Conservation (phyloP, 2,329 filamentous ascomycete species). For the Exutisphaerella laricina region DNA sequence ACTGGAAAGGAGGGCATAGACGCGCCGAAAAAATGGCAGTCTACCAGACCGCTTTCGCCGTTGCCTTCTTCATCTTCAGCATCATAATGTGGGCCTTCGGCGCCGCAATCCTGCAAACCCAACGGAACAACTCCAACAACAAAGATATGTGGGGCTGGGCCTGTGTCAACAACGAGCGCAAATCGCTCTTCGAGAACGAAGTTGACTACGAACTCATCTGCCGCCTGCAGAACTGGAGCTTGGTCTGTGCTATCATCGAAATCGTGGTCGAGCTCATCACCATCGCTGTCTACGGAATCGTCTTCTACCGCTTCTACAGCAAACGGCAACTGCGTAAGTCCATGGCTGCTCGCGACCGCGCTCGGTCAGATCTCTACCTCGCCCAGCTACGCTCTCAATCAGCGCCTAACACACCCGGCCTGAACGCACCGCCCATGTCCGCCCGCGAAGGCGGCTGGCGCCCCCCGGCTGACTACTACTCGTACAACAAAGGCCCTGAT, state of each 20-base stretch:
- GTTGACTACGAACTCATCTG: constrained; percentile 88
- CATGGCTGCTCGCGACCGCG: constrained; percentile 92
- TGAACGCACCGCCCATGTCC: constrained; percentile 47
- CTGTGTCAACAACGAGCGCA: constrained; percentile 78
- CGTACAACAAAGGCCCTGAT: constrained; percentile 37
- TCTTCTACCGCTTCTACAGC: constrained; percentile 97
- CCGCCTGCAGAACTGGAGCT: constrained; percentile 87
- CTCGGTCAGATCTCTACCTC: constrained; percentile 90
- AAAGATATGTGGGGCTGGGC: constrained; percentile 98
- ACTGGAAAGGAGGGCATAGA: constrained; percentile 81
- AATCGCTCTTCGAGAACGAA: constrained; percentile 69
- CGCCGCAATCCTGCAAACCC: constrained; percentile 75
- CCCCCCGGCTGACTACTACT: constrained; percentile 34
- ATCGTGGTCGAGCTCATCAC: constrained; percentile 86
- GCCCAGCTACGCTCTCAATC: constrained; percentile 64
- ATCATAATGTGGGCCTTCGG: constrained; percentile 88
- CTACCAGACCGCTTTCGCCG: constrained; percentile 92
- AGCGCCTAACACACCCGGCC: constrained; percentile 76
- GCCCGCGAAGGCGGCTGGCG: constrained; percentile 49
- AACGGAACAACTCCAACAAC: constrained; percentile 64
- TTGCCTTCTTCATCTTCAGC: constrained; percentile 89
- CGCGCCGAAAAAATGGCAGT: constrained; percentile 88
- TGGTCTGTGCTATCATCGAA: constrained; percentile 97
- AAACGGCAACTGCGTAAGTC: constrained; percentile 94
- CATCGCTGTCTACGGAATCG: constrained; percentile 85